Base-by-base conservation (phyloP, 306 rosid genomes). In the Cucumis cinereus region DNA sequence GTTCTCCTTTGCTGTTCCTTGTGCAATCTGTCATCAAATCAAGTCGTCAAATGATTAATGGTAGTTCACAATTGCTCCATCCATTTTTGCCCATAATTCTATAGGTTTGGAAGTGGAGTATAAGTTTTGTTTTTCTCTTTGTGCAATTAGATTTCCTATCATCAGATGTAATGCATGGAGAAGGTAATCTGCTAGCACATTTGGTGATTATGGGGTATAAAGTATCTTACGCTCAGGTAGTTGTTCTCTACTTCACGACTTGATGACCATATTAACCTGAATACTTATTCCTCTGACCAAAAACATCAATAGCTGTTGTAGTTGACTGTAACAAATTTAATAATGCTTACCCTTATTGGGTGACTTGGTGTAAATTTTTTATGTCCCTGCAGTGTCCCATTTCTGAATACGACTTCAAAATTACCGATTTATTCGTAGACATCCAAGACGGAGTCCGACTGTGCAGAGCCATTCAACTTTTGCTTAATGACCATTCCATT, bases 91-190 rank as follows among this genome's bases (percentile, higher is more conserved):
- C 72, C 28, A 63, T 74, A 24, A 33, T 56, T 69, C 45, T 26
- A 69, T 43, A 67, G 67, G 38, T 58, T 56, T 41, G 70, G 36
- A 74, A 20, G 52, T 59, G 53, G 55, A 36, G 69, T 77, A 64
- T 67, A 79, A 80, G 74, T 75, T 88, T 81, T 84, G 82, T 79
- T 79, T 64, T 86, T 76, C 68, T 80, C 75, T 84, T 73, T 43
- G 86, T 78, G 87, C 58, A 54, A 73, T 87, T 83, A 93, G 98
- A 91, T 83, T 90, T 93, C 84, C 79, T 93, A 38, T 89, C 96
- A 8, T 86, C 94, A 33, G 96, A 91, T 78, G 80, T 91, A 74
- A 90, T 91, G 97, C 96, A 85, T 3, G 98, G 98, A 74, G 98
- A 93, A 90, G 98, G 98, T 78, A 93, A 90, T 82, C 80, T 93